phyloP scores from a whole-genome alignment of 331 rosid species.

The Prunus yedoensis region DNA sequence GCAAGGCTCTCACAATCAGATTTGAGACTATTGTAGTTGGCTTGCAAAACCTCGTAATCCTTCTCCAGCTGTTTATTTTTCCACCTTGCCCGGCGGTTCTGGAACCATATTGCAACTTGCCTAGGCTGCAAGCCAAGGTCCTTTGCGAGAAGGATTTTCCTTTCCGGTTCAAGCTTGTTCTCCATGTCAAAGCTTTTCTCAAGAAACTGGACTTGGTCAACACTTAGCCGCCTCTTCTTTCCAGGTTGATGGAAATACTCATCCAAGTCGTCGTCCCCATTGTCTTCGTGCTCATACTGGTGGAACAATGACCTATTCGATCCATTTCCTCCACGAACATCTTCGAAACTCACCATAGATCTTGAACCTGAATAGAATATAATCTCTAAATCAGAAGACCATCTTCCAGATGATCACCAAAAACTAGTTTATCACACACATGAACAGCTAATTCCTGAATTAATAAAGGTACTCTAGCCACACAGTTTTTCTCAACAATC shows the following conservation, averaged over 20 bases:
- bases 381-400: neutral
- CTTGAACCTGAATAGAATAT: constrained; percentile 51
- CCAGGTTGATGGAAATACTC: constrained; percentile 76
- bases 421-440: neutral
- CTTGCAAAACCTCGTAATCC: constrained; percentile 61
- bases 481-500: neutral
- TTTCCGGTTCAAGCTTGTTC: constrained; percentile 89
- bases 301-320: constrained; percentile 36
- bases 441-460: neutral
- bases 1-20: constrained; percentile 53
- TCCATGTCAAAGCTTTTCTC: constrained; percentile 88
- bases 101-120: constrained; percentile 96
- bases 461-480: neutral
- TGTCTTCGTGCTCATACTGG: constrained; percentile 56
- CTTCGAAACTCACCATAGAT: constrained; percentile 83
- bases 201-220: constrained; percentile 71
- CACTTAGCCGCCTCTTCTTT: constrained; percentile 77
- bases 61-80: constrained; percentile 87
- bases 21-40: constrained; percentile 51
- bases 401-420: neutral
- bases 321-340: constrained; percentile 51
- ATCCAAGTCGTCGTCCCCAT: constrained; percentile 62
- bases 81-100: constrained; percentile 91
- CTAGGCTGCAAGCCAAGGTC: constrained; percentile 90
- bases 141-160: constrained; percentile 70